phyloP scores from a whole-genome alignment of 129 eudicot genomes.

The Artemisia tridentata region DNA sequence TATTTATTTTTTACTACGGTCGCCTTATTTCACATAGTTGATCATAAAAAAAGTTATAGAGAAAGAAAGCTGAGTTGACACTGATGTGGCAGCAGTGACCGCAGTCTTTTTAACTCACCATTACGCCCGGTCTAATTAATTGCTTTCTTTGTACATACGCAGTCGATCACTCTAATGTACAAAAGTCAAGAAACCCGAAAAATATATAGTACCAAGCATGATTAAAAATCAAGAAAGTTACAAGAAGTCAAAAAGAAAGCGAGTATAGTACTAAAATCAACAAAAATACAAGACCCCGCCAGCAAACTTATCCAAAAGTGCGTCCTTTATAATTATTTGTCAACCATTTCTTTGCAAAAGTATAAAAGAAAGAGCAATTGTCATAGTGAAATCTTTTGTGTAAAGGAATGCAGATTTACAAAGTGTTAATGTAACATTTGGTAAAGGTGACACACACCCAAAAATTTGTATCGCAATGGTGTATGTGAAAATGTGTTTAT shows the following conservation, averaged over 20 bases:
- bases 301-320: constrained; percentile 16
- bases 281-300: constrained; percentile 23
- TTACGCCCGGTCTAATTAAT: no score
- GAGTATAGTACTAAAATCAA: constrained; percentile 10
- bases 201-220: not conserved
- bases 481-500: no score
- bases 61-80: no score
- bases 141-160: no score
- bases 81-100: no score
- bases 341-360: constrained; percentile 22
- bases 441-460: not conserved
- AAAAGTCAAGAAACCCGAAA: not conserved
- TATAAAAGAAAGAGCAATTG: not conserved
- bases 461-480: no score
- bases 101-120: no score
- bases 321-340: constrained; percentile 24
- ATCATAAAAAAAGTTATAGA: no score
- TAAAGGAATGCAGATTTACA: not conserved
- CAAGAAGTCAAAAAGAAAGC: not conserved
- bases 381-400: constrained; percentile 2
- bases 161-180: no score
- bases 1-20: no score
- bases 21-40: no score
- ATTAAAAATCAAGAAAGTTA: not conserved
- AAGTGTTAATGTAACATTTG: not conserved